These are phyloP conservation scores for Lunularia cruciata DNA, from an alignment of 225 moss, liverwort and hornwort species.

Conservation along the genomic window DNA sequence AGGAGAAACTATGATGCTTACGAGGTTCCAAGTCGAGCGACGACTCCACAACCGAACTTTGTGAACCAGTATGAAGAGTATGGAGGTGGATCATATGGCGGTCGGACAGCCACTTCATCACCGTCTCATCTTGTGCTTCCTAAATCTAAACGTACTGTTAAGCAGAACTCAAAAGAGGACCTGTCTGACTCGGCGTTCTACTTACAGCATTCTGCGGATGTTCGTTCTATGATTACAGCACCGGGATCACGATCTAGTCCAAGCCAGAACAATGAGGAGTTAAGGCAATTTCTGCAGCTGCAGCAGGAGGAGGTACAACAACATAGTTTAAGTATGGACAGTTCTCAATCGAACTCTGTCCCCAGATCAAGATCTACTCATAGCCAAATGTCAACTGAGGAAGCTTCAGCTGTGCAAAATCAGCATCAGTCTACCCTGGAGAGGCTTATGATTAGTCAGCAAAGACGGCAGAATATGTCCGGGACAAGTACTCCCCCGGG, in stretches of 20 bases:
- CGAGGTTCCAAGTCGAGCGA: conserved; percentile 1
- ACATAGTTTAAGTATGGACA: neutral
- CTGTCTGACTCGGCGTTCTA: conserved; percentile 7
- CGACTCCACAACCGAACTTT: conserved; percentile 6
- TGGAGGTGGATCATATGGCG: neutral
- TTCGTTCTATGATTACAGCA: conserved; percentile 8
- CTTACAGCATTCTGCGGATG: neutral
- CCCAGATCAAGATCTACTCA: conserved; percentile 13
- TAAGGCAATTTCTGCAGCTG: neutral
- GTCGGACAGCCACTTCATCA: too few species aligned
- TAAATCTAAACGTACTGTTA: neutral
- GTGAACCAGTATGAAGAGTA: neutral
- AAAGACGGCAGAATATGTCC: conserved; percentile 19
- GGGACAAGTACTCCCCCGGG: neutral
- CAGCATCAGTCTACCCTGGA: conserved; percentile 25
- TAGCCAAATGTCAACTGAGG: conserved; percentile 20
- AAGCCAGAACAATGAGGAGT: neutral
- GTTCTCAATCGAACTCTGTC: neutral
- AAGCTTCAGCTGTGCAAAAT: neutral
- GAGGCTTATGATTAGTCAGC: conserved; percentile 23
- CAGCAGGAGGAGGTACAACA: too few species aligned
- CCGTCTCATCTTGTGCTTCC: too few species aligned
- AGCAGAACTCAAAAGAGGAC: neutral
- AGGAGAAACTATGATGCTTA: neutral
- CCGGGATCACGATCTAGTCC: conserved; percentile 4